Evolutionary conservation across 2,329 filamentous ascomycete genomes (phyloP).

Genomic region (Microdochium paspali): DNA sequence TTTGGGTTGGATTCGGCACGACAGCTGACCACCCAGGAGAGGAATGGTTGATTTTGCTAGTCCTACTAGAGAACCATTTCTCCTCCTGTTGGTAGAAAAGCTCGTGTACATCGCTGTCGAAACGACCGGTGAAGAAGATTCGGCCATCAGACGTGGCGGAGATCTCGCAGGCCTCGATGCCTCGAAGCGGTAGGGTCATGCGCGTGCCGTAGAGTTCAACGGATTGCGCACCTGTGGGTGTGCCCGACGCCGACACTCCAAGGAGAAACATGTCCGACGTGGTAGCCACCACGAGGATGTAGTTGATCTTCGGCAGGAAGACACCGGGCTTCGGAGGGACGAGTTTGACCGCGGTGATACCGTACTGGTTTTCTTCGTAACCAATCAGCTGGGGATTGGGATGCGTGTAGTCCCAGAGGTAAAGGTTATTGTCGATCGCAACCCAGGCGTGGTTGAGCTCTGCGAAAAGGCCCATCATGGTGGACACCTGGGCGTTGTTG

Average conservation of each 20-base stretch:
- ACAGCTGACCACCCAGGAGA: constrained; percentile 61
- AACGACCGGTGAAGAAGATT: constrained; percentile 81
- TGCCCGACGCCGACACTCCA: constrained; percentile 64
- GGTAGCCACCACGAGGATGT: constrained; percentile 84
- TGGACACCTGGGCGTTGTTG: constrained; percentile 76
- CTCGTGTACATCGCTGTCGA: constrained; percentile 83
- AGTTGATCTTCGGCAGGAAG: constrained; percentile 76
- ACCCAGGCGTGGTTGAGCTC: constrained; percentile 95
- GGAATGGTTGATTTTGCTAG: constrained; percentile 82
- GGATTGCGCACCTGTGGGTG: constrained; percentile 58
- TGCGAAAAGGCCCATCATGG: constrained; percentile 91
- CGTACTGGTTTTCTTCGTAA: constrained; percentile 80
- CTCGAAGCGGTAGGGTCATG: constrained; percentile 70
- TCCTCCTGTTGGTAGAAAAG: constrained; percentile 96
- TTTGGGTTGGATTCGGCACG: constrained; percentile 41
- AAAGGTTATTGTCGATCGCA: constrained; percentile 88
- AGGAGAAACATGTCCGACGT: constrained; percentile 76
- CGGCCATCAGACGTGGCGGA: constrained; percentile 75
- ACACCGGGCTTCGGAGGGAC: constrained; percentile 78
- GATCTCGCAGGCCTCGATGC: constrained; percentile 69
- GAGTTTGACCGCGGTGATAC: constrained; percentile 84
- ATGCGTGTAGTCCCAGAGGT: constrained; percentile 95
- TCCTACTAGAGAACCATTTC: constrained; percentile 87
- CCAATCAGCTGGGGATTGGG: constrained; percentile 87
- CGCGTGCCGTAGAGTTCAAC: constrained; percentile 82